These are phyloP conservation scores for Boletales sp. DNA, from an alignment of 768 basidiomycete species.

Conservation along the genomic window DNA sequence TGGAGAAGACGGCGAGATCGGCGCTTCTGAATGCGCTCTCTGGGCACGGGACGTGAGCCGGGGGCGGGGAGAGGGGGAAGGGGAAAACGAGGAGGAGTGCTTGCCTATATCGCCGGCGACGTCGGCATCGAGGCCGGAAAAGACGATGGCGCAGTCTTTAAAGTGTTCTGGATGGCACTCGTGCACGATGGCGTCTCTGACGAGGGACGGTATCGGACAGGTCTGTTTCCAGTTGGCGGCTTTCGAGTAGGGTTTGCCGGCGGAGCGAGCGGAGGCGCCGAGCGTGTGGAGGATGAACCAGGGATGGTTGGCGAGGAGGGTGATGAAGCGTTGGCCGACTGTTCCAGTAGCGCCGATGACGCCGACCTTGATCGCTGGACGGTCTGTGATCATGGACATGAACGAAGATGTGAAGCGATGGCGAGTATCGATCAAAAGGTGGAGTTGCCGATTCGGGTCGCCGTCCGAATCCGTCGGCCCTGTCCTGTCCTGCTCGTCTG, in stretches of 20 bases:
- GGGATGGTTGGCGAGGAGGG: conserved; percentile 81
- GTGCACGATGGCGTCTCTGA: conserved; percentile 55
- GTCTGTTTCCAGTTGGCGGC: conserved; percentile 89
- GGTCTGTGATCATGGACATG: conserved; percentile 23
- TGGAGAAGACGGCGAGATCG: conserved; percentile 91
- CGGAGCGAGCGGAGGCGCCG: conserved; percentile 86
- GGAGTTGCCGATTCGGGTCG: conserved; percentile 1
- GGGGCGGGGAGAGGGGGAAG: not conserved
- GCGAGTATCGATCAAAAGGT: not conserved
- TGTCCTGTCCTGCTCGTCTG: too few relatives aligned
- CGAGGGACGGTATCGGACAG: conserved; percentile 63
- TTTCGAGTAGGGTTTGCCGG: conserved; percentile 72
- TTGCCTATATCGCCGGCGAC: conserved; percentile 93
- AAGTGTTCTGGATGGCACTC: conserved; percentile 81
- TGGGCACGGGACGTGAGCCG: conserved; percentile 26
- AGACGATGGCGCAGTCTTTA: conserved; percentile 77
- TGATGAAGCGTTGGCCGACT: conserved; percentile 94
- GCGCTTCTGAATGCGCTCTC: conserved; percentile 84
- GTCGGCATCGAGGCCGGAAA: conserved; percentile 95
- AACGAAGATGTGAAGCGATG: not conserved
- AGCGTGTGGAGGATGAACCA: conserved; percentile 86
- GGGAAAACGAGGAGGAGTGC: not conserved
- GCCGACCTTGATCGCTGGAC: conserved; percentile 51
- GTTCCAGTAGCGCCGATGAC: conserved; percentile 89
- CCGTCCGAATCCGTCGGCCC: too few relatives aligned